These are phyloP conservation scores for Ascochyta viciae-villosae DNA, from an alignment of 2,329 filamentous ascomycete genomes.

Conservation along the genomic window DNA sequence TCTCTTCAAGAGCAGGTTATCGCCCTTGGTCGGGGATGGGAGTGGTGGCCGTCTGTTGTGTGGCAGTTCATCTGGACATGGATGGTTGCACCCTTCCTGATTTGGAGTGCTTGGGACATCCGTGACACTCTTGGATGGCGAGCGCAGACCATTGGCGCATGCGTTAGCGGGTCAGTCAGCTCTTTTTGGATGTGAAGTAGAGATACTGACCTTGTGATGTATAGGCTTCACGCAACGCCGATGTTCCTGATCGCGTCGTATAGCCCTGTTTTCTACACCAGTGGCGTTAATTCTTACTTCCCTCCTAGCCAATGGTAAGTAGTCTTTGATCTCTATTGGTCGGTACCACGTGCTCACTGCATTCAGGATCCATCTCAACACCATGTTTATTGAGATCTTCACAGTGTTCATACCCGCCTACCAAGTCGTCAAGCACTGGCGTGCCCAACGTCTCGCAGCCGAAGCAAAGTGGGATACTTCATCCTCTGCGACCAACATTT, in stretches of 20 bases:
- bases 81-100: slow-evolving; percentile 25
- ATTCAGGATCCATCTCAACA: slow-evolving; percentile 26
- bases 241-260: slow-evolving; percentile 31
- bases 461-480: slow-evolving; percentile 3
- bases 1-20: slow-evolving; percentile 23
- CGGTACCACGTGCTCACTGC: background rate
- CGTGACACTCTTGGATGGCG: slow-evolving; percentile 28
- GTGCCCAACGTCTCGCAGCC: background rate
- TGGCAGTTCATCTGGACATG: slow-evolving; percentile 33
- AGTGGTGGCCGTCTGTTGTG: slow-evolving; percentile 29
- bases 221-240: slow-evolving; percentile 26
- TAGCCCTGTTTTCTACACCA: slow-evolving; percentile 19
- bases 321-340: background rate
- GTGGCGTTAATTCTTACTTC: slow-evolving; percentile 23
- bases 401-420: slow-evolving; percentile 26
- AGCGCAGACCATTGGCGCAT: slow-evolving; percentile 27
- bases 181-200: background rate
- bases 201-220: background rate
- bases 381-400: slow-evolving; percentile 27
- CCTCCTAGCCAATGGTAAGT: slow-evolving; percentile 26
- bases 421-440: slow-evolving; percentile 21
- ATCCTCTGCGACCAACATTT: slow-evolving; percentile 4
- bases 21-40: slow-evolving; percentile 27
- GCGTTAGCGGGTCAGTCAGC: slow-evolving; percentile 22
- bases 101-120: slow-evolving; percentile 24